These are phyloP conservation scores for Tricholomella constricta DNA, from an alignment of 768 basidiomycete species.

Conservation along the genomic window DNA sequence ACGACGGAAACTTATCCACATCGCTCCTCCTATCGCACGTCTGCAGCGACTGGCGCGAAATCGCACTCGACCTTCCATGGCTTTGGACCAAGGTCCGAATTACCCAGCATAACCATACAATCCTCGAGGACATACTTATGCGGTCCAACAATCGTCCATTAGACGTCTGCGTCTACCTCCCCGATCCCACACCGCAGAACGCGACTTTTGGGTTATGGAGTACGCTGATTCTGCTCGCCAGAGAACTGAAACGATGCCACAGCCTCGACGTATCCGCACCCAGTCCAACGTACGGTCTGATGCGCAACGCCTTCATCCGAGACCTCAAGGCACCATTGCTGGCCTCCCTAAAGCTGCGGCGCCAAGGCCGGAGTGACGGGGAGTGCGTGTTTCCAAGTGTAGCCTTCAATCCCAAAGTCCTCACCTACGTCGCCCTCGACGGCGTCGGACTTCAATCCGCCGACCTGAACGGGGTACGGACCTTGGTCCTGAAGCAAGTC, in stretches of 20 bases:
- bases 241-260: background rate
- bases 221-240: background rate
- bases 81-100: conserved; percentile 17
- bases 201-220: background rate
- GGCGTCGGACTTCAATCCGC: background rate
- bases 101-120: background rate
- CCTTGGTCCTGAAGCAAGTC: background rate
- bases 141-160: background rate
- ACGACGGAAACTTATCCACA: background rate
- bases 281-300: background rate
- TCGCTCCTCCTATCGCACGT: conserved; percentile 19
- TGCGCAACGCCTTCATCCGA: background rate
- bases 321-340: background rate
- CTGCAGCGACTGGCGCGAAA: conserved; percentile 13
- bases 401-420: background rate
- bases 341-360: background rate
- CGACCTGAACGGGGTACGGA: background rate
- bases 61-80: conserved; percentile 3
- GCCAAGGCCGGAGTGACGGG: background rate
- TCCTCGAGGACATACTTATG: background rate
- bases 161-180: background rate
- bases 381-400: background rate
- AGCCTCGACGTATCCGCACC: background rate
- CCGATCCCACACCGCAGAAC: background rate
- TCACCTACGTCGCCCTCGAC: background rate